Evolutionary conservation across 306 rosid genomes (phyloP).

Genomic region (Corylus heterophylla): DNA sequence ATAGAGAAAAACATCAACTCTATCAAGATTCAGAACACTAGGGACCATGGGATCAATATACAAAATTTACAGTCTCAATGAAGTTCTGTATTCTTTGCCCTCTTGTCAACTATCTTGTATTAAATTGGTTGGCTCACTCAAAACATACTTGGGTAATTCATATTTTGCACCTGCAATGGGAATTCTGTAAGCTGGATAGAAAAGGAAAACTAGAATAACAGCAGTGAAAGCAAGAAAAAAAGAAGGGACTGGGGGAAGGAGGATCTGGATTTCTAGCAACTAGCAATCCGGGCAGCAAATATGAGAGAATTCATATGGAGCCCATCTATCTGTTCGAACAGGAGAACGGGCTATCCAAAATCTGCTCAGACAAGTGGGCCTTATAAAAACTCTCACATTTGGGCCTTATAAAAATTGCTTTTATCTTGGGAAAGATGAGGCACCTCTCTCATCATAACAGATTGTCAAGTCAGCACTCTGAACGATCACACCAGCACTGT

Average conservation of each 20-base stretch:
- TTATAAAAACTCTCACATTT: no score
- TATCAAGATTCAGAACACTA: constrained; percentile 3
- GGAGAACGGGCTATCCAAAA: no score
- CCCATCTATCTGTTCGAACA: no score
- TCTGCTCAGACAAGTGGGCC: no score
- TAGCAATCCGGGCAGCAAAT: no score
- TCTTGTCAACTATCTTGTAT: constrained; percentile 60
- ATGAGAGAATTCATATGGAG: no score
- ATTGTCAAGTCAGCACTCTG: constrained; percentile 91
- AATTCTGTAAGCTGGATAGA: background rate
- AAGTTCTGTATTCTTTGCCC: constrained; percentile 29
- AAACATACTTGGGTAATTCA: constrained; percentile 92
- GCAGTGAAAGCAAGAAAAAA: background rate
- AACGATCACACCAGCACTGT: constrained; percentile 92
- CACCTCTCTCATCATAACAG: constrained; percentile 98
- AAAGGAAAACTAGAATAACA: background rate
- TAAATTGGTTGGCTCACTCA: constrained; percentile 98
- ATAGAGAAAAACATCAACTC: background rate
- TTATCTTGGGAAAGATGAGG: background rate
- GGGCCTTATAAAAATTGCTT: no score
- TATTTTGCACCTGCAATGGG: constrained; percentile 83
- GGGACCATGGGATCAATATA: constrained; percentile 53
- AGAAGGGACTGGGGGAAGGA: background rate
- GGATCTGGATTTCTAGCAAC: no score
- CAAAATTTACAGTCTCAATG: constrained; percentile 73